These are phyloP conservation scores for Juglanconis sp. DNA, from an alignment of 2,329 filamentous ascomycete genomes.

Conservation along the genomic window DNA sequence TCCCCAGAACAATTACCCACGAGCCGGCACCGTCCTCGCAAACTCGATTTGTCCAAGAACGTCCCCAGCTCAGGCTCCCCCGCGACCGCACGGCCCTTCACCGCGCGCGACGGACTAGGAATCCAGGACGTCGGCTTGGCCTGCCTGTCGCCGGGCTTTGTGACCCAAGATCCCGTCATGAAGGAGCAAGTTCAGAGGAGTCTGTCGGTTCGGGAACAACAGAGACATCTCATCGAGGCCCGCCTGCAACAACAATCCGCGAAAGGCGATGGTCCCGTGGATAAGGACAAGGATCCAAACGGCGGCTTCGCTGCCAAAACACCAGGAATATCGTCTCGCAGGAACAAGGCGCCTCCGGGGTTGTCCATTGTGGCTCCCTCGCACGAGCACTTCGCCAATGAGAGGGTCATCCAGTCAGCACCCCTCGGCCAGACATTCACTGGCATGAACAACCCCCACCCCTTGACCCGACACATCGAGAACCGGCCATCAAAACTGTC, in stretches of 20 bases:
- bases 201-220: conserved; percentile 88
- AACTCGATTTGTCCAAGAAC: conserved; percentile 73
- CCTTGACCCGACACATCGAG: conserved; percentile 71
- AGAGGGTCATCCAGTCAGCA: conserved; percentile 94
- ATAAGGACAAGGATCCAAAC: conserved; percentile 50
- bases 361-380: conserved; percentile 94
- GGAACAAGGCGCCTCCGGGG: conserved; percentile 80
- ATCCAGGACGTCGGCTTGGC: conserved; percentile 93
- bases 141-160: conserved; percentile 91
- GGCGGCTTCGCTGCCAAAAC: conserved; percentile 61
- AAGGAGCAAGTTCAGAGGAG: conserved; percentile 93
- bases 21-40: conserved; percentile 71
- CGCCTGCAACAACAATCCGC: conserved; percentile 85
- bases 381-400: conserved; percentile 85
- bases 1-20: conserved; percentile 49
- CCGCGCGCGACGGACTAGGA: conserved; percentile 68
- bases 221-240: conserved; percentile 90
- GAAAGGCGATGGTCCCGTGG: conserved; percentile 63
- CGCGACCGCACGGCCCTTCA: conserved; percentile 69
- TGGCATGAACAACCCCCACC: conserved; percentile 75
- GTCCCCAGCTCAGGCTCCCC: conserved; percentile 47
- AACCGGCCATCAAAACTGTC: conserved; percentile 81
- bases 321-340: conserved; percentile 63
- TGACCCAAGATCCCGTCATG: conserved; percentile 95
- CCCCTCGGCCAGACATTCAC: conserved; percentile 95